phyloP scores from a whole-genome alignment of 2,329 filamentous ascomycete genomes.

The Colletotrichum coccodes region DNA sequence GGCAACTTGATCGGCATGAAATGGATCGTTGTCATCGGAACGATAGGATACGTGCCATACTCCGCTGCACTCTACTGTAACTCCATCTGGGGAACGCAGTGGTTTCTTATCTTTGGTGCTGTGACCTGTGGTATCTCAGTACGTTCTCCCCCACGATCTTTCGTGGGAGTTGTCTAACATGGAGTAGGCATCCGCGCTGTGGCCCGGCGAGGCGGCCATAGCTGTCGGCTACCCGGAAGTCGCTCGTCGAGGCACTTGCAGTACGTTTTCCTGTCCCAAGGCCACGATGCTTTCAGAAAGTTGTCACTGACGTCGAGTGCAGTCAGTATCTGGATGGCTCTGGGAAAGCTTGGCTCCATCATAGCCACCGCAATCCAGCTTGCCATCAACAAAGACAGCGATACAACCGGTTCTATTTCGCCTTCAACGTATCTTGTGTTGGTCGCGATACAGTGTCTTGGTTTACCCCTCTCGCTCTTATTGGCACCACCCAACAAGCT shows the following conservation, averaged over 20 bases:
- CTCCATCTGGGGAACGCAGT: constrained; percentile 22
- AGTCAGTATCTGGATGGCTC: constrained; percentile 60
- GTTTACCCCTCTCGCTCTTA: constrained; percentile 53
- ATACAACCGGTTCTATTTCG: constrained; percentile 53
- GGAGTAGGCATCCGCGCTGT: constrained; percentile 44
- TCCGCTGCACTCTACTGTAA: constrained; percentile 25
- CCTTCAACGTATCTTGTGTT: constrained; percentile 52
- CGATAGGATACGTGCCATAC: constrained; percentile 16
- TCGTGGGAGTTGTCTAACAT: not conserved
- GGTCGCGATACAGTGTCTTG: constrained; percentile 56
- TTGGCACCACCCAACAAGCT: constrained; percentile 57
- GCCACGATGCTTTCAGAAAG: not conserved
- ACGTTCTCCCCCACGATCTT: not conserved
- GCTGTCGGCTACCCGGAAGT: constrained; percentile 43
- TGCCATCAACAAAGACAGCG: constrained; percentile 55
- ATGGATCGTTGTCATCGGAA: constrained; percentile 23
- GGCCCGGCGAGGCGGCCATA: constrained; percentile 49
- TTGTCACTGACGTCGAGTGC: not conserved
- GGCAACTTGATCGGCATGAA: constrained; percentile 23
- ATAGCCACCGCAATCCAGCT: constrained; percentile 62
- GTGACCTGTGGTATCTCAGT: constrained; percentile 20
- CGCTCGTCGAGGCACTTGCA: constrained; percentile 54
- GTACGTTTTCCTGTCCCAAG: constrained; percentile 14
- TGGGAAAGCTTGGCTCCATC: constrained; percentile 62
- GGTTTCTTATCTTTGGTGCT: constrained; percentile 21